A percentile compares a stretch with the other conserved stretches of the same genome.
Evolutionary conservation across 164 flowering plant species (phyloP).

Genomic region (Umbilicus rupestris): DNA sequence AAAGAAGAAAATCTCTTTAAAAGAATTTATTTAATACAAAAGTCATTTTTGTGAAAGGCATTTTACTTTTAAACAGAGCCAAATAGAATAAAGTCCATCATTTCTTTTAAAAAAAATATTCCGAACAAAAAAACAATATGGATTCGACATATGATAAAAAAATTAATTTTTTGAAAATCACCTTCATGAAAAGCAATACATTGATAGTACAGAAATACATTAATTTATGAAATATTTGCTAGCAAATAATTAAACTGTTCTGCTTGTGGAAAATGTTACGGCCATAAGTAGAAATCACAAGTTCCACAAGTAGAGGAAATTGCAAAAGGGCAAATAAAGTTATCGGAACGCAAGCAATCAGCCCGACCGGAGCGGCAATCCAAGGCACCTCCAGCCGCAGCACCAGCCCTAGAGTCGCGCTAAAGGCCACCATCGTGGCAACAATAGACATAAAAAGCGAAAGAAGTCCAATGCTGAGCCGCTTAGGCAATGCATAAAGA

Average conservation of each 20-base stretch:
- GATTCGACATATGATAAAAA: too few relatives aligned
- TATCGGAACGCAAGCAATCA: slow-evolving; percentile 5
- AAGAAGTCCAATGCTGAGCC: slow-evolving; percentile 3
- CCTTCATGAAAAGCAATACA: too few relatives aligned
- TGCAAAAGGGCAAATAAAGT: neutral
- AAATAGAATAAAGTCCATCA: too few relatives aligned
- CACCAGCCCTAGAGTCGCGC: slow-evolving; percentile 4
- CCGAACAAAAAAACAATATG: too few relatives aligned
- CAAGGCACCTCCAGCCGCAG: neutral
- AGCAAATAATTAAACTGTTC: neutral
- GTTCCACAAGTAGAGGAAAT: slow-evolving; percentile 2
- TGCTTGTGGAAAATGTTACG: slow-evolving; percentile 2
- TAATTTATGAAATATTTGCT: neutral
- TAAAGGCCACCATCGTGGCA: slow-evolving; percentile 11
- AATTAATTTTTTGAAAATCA: too few relatives aligned
- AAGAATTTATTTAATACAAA: too few relatives aligned
- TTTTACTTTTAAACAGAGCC: too few relatives aligned
- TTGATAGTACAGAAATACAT: too few relatives aligned
- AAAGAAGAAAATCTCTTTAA: too few relatives aligned
- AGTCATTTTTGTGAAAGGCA: too few relatives aligned
- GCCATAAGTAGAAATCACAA: neutral
- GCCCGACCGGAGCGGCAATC: neutral
- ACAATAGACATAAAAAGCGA: slow-evolving; percentile 10
- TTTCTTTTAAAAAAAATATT: too few relatives aligned
- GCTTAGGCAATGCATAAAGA: slow-evolving; percentile 6